phyloP scores from a whole-genome alignment of 805 yeast species.

The Sporopachydermia lactativora region DNA sequence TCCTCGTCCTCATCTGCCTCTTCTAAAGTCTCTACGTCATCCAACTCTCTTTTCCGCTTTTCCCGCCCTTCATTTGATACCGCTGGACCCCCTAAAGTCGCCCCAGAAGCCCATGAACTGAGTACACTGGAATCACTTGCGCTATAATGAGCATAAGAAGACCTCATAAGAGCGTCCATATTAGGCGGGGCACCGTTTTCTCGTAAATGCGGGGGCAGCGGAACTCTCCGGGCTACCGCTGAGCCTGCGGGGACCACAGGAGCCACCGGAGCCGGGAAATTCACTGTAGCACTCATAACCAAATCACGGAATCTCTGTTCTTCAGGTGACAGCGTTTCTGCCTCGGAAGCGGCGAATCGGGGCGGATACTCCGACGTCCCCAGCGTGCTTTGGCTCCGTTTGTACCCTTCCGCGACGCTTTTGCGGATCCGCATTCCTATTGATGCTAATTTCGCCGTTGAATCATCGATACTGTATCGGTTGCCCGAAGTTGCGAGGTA shows the following conservation, averaged over 20 bases:
- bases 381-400: conserved; percentile 5
- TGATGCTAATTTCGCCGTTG: conserved; percentile 30
- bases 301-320: background rate
- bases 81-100: too few species aligned
- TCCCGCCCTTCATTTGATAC: too few species aligned
- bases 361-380: background rate
- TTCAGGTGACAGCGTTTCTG: background rate
- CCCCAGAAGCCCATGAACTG: conserved; percentile 1
- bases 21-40: background rate
- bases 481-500: conserved; percentile 19
- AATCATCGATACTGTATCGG: conserved; percentile 16
- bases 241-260: background rate
- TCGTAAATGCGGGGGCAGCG: too few species aligned
- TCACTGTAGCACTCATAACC: background rate
- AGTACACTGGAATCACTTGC: conserved; percentile 1
- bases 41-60: background rate
- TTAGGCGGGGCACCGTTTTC: too few species aligned
- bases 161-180: background rate
- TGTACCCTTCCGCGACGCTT: conserved; percentile 49
- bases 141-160: conserved; percentile 9
- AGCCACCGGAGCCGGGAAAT: background rate
- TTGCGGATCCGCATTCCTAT: conserved; percentile 64
- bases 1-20: background rate
- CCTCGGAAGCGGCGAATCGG: background rate
- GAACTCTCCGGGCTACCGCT: background rate